Evolutionary conservation across 1,284 basidiomycete genomes (phyloP).

Genomic region (Neonothopanus nambi): DNA sequence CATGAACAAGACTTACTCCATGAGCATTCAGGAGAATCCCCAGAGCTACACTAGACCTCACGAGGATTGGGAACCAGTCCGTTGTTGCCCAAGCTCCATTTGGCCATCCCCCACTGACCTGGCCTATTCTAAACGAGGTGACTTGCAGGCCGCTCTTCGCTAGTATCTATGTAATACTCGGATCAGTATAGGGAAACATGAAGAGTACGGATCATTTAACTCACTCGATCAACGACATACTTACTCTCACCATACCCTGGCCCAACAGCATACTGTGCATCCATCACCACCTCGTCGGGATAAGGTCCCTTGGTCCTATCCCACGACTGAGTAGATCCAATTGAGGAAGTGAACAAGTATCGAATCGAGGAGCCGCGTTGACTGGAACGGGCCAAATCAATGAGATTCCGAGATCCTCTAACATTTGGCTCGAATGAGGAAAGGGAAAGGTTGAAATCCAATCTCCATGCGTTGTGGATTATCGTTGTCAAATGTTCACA

Average conservation of each 20-base stretch:
- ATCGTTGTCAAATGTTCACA: slow-evolving; percentile 13
- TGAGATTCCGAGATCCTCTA: slow-evolving; percentile 21
- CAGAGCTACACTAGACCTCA: slow-evolving; percentile 21
- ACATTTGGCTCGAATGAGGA: slow-evolving; percentile 27
- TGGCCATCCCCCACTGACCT: slow-evolving; percentile 23
- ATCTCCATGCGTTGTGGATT: slow-evolving; percentile 31
- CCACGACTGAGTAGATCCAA: slow-evolving; percentile 17
- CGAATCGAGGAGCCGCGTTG: neutral
- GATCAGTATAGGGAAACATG: neutral
- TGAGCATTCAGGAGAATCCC: slow-evolving; percentile 18
- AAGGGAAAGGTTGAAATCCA: slow-evolving; percentile 30
- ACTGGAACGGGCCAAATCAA: slow-evolving; percentile 23
- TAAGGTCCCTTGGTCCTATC: slow-evolving; percentile 13
- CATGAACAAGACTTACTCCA: slow-evolving; percentile 6
- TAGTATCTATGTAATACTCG: slow-evolving; percentile 13
- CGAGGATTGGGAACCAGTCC: too few relatives aligned
- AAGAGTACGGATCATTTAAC: neutral
- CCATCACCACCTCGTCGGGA: slow-evolving; percentile 9
- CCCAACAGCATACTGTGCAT: slow-evolving; percentile 13
- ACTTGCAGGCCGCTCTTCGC: slow-evolving; percentile 13
- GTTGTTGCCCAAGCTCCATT: slow-evolving; percentile 26
- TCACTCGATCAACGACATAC: slow-evolving; percentile 23
- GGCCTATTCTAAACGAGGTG: slow-evolving; percentile 23
- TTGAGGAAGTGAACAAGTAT: slow-evolving; percentile 11
- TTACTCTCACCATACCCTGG: slow-evolving; percentile 25